Evolutionary conservation across 1,284 basidiomycete species (phyloP), one percentile per base, ranked within the genome.

Genomic region (Cryptococcus sp.): DNA sequence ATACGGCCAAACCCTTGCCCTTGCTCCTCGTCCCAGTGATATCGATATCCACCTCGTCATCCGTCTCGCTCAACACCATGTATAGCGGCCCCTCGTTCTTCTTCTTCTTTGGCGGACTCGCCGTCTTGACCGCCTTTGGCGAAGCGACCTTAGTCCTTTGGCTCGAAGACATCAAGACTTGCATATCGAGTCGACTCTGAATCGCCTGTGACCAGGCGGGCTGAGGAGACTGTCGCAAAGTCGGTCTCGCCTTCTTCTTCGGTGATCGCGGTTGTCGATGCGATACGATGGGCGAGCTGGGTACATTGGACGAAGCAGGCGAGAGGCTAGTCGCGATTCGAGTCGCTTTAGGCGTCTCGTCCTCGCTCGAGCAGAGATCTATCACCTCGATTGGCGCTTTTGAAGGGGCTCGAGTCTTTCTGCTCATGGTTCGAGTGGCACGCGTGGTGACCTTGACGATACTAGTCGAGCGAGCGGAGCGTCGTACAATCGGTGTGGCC

Each of bases 291-390:
- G 16, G 24, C n/a, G 10, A 25, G 14, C 28, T 10, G 6, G 25
- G 26, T 21, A 23, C 18, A n/a, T n/a, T 18, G 5, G 16, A 16
- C 33, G 37, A 14, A 2, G 38, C 35, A 12, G 43, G 32, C 5
- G 34, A 7, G n/a, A 33, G n/a, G 5, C 18, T 18, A n/a, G 35
- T 7, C 9, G 19, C 19, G 5, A 16, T 46, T 35, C 36, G 37
- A 32, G 33, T 34, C 34, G 44, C 26, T 16, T 22, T 19, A 12
- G 48, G 45, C 25, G 45, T 39, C 2, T 45, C 48, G 5, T 53
- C 48, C 14, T 50, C 45, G 19, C 35, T 51, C 12, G 51, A 57
- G 22, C 55, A 57, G 2, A 57, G 34, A 31, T 57, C 52, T 28
- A 57, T 57, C 10, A 52, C 52, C 12, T 48, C 45, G 37, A 19